A percentile compares a stretch with the other conserved stretches of the same genome.
phyloP scores from a whole-genome alignment of 2,329 filamentous ascomycete species.

The Botryotinia convoluta region DNA sequence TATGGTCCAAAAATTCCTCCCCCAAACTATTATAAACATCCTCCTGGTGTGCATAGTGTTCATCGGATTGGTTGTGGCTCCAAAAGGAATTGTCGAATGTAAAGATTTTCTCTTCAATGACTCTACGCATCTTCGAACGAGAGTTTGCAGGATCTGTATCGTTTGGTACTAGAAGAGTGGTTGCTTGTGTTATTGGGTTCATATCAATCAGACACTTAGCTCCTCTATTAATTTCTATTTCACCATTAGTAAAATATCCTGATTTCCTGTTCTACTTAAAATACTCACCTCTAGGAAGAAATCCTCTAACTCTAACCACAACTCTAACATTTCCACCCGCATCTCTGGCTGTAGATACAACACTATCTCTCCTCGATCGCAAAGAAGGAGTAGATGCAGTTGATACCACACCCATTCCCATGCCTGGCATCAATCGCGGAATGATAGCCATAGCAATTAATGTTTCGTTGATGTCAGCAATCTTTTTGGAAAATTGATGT shows the following conservation, averaged over 20 bases:
- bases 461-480: conserved; percentile 35
- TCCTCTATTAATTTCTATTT: conserved; percentile 72
- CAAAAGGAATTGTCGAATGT: conserved; percentile 98
- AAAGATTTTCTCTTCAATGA: conserved; percentile 84
- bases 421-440: conserved; percentile 46
- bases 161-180: conserved; percentile 71
- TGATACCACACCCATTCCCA: conserved; percentile 46
- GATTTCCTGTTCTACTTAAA: neutral
- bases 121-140: conserved; percentile 65
- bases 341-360: conserved; percentile 53
- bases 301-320: conserved; percentile 76
- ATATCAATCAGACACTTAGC: conserved; percentile 87
- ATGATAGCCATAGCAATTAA: conserved; percentile 44
- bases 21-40: conserved; percentile 93
- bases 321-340: conserved; percentile 76
- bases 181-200: conserved; percentile 83
- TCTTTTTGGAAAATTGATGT: conserved; percentile 31
- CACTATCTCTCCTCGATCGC: conserved; percentile 67
- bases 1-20: conserved; percentile 97
- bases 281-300: conserved; percentile 70
- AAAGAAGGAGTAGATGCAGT: conserved; percentile 77
- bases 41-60: conserved; percentile 87
- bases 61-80: conserved; percentile 78
- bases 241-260: conserved; percentile 24
- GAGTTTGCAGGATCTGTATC: conserved; percentile 53